Percentiles rank a stretch among this genome's conserved stretches.
These are phyloP conservation scores for Lathyrus sativus DNA, from an alignment of 306 rosid species.

Conservation along the genomic window DNA sequence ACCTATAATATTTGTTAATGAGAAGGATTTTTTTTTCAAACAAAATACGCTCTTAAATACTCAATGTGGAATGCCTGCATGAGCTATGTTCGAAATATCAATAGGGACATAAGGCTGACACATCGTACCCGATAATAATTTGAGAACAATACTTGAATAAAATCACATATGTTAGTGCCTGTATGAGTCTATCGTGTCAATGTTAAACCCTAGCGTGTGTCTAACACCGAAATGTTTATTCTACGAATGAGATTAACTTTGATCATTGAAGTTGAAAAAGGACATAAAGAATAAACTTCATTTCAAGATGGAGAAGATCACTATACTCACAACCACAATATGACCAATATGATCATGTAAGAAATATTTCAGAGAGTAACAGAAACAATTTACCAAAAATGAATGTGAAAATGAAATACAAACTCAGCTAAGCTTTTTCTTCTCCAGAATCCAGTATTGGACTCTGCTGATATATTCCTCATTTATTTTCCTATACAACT, in stretches of 20 bases:
- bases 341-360: conserved; percentile 37
- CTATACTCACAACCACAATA: conserved; percentile 43
- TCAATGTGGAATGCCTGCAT: not conserved
- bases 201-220: too few relatives aligned
- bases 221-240: not conserved
- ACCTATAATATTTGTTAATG: not conserved
- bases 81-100: too few relatives aligned
- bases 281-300: conserved; percentile 20
- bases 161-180: too few relatives aligned
- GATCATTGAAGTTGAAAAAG: conserved; percentile 38
- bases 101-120: too few relatives aligned
- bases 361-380: conserved; percentile 21
- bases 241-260: too few relatives aligned
- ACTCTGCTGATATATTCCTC: conserved; percentile 50
- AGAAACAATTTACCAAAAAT: conserved; percentile 23
- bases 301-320: conserved; percentile 15
- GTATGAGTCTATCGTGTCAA: too few relatives aligned
- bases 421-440: conserved; percentile 71
- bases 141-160: too few relatives aligned
- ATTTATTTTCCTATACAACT: conserved; percentile 61
- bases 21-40: not conserved
- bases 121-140: too few relatives aligned
- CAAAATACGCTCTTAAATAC: not conserved
- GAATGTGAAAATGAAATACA: conserved; percentile 6
- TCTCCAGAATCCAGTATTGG: conserved; percentile 66